Evolutionary conservation across 2,329 filamentous ascomycete genomes (phyloP).

Genomic region (Monosporascus cannonballus): DNA sequence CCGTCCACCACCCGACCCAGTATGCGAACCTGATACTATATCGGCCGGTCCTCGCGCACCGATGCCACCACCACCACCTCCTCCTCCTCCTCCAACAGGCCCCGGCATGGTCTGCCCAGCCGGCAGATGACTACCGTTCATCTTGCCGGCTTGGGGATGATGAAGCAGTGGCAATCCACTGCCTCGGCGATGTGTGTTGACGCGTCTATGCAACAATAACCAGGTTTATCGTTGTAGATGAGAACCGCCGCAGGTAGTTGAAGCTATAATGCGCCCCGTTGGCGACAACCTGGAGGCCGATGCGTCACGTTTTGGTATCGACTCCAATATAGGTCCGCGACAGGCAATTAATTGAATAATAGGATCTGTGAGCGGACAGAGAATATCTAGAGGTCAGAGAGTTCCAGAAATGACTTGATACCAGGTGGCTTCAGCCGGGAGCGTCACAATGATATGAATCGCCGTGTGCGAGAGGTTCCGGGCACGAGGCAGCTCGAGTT

Average conservation of each 20-base stretch:
- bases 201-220: constrained; percentile 1
- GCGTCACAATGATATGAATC: background rate
- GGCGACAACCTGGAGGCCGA: background rate
- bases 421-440: background rate
- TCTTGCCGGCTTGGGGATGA: constrained; percentile 62
- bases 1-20: constrained; percentile 26
- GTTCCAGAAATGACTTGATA: background rate
- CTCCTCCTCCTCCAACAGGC: constrained; percentile 23
- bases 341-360: background rate
- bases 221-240: background rate
- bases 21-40: constrained; percentile 23
- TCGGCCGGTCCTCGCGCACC: constrained; percentile 18
- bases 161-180: constrained; percentile 26
- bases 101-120: constrained; percentile 61
- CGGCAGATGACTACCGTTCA: constrained; percentile 72
- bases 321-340: background rate
- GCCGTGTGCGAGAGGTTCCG: too few relatives aligned
- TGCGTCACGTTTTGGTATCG: background rate
- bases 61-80: constrained; percentile 14
- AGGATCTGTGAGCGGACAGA: background rate
- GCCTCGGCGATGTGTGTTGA: constrained; percentile 15
- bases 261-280: background rate
- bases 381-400: background rate
- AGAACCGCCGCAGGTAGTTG: background rate
- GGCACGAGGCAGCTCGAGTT: too few relatives aligned